Evolutionary conservation across 1,139 yeast species (phyloP).

Genomic region (Petasospora fabianii): DNA sequence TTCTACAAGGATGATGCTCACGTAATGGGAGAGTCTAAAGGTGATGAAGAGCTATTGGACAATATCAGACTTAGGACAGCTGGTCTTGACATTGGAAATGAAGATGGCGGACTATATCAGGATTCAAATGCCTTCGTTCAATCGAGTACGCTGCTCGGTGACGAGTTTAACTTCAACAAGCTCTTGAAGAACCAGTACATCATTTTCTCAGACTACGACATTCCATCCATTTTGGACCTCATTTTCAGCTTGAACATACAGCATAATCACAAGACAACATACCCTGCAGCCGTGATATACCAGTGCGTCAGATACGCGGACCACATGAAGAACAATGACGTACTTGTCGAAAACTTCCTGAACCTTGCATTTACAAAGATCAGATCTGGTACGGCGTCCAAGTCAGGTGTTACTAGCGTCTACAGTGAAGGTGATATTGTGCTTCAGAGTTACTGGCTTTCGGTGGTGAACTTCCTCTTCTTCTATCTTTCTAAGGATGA

Average conservation of each 20-base stretch:
- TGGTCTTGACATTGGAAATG: conserved; percentile 25
- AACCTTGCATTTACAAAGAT: conserved; percentile 61
- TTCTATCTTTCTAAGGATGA: conserved; percentile 59
- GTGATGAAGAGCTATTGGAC: conserved; percentile 37
- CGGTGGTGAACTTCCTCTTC: conserved; percentile 62
- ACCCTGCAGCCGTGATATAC: conserved; percentile 66
- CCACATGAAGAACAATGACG: conserved; percentile 47
- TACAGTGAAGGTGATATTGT: conserved; percentile 62
- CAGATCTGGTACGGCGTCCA: conserved; percentile 41
- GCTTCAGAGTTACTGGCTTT: conserved; percentile 67
- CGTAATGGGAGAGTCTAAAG: conserved; percentile 24
- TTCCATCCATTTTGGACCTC: conserved; percentile 55
- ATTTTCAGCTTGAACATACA: conserved; percentile 45
- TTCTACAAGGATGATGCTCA: conserved; percentile 28
- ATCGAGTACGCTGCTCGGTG: conserved; percentile 16
- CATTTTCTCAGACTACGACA: conserved; percentile 63
- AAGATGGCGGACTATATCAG: conserved; percentile 22
- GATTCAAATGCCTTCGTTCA: conserved; percentile 11
- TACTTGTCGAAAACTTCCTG: conserved; percentile 53
- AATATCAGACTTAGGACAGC: conserved; percentile 53
- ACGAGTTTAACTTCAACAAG: conserved; percentile 31
- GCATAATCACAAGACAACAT: conserved; percentile 50
- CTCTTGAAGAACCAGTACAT: conserved; percentile 37
- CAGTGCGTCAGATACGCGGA: conserved; percentile 67
- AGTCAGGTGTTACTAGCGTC: conserved; percentile 55